These are phyloP conservation scores for Nakazawaea wickerhamii DNA, from an alignment of 805 yeast genomes.

Conservation along the genomic window DNA sequence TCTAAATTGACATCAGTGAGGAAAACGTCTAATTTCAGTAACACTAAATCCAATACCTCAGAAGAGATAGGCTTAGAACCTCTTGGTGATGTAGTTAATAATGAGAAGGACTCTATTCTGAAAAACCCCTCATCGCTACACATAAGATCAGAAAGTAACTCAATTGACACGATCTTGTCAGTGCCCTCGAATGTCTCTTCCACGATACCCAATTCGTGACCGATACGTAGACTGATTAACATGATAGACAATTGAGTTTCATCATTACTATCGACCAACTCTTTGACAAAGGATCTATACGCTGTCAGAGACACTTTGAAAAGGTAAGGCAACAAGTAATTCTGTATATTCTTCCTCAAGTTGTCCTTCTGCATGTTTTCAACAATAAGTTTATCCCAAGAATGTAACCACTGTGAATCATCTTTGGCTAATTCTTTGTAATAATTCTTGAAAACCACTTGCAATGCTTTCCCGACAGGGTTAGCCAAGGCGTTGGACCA, in stretches of 20 bases:
- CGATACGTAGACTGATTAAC: slow-evolving; percentile 54
- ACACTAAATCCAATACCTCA: slow-evolving; percentile 38
- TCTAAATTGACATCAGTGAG: slow-evolving; percentile 66
- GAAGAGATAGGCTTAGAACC: slow-evolving; percentile 51
- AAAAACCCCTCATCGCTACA: slow-evolving; percentile 35
- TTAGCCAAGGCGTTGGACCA: slow-evolving; percentile 59
- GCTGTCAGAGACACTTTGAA: slow-evolving; percentile 47
- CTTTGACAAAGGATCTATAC: slow-evolving; percentile 32
- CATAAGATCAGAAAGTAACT: slow-evolving; percentile 35
- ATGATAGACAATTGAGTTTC: slow-evolving; percentile 33
- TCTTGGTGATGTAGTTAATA: slow-evolving; percentile 57
- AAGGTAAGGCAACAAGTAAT: slow-evolving; percentile 58
- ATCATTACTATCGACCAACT: slow-evolving; percentile 22
- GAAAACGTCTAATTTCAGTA: slow-evolving; percentile 40
- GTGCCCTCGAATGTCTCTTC: slow-evolving; percentile 42
- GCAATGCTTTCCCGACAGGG: slow-evolving; percentile 55
- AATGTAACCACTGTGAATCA: slow-evolving; percentile 36
- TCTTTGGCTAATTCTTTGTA: slow-evolving; percentile 24
- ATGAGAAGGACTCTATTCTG: slow-evolving; percentile 52
- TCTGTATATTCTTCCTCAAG: slow-evolving; percentile 42
- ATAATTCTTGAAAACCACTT: slow-evolving; percentile 31
- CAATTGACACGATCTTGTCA: slow-evolving; percentile 30
- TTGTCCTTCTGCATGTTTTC: slow-evolving; percentile 27
- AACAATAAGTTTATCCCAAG: slow-evolving; percentile 44
- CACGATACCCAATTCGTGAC: slow-evolving; percentile 51